These are phyloP conservation scores for Microdochium paspali DNA, from an alignment of 2,329 filamentous ascomycete species.

Conservation along the genomic window DNA sequence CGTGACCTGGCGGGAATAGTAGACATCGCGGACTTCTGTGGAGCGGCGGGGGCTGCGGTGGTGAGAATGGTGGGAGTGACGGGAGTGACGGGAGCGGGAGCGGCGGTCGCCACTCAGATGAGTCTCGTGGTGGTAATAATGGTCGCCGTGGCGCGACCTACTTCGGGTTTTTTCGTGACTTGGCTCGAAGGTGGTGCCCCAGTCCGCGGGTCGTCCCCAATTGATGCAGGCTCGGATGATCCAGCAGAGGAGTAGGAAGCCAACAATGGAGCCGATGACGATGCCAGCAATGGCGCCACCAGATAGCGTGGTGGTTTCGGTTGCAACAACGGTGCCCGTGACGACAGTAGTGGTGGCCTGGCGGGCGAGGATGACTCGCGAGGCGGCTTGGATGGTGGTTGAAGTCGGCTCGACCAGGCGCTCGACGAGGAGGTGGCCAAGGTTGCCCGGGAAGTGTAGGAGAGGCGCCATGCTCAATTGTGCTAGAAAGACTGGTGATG, in stretches of 20 bases:
- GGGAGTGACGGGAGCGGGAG: constrained; percentile 10
- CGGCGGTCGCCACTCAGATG: constrained; percentile 4
- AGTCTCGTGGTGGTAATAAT: constrained; percentile 7
- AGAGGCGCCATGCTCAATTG: neutral
- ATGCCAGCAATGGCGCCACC: constrained; percentile 43
- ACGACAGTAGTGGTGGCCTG: constrained; percentile 18
- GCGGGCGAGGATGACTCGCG: constrained; percentile 11
- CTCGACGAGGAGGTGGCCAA: neutral
- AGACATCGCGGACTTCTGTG: constrained; percentile 13
- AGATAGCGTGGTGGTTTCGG: constrained; percentile 17
- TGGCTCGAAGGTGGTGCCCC: constrained; percentile 16
- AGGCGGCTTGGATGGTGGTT: neutral
- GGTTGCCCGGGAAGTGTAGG: neutral
- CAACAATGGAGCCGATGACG: constrained; percentile 36
- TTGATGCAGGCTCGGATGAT: constrained; percentile 34
- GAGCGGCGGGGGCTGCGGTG: constrained; percentile 8
- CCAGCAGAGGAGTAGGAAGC: constrained; percentile 36
- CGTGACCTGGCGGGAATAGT: constrained; percentile 3
- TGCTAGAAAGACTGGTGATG: neutral
- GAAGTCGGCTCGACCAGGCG: neutral
- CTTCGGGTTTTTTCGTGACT: constrained; percentile 13
- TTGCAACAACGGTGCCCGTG: neutral
- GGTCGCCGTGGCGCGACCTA: constrained; percentile 6
- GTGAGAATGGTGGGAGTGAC: constrained; percentile 9
- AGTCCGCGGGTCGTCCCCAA: constrained; percentile 17